Evolutionary conservation across 2,329 filamentous ascomycete genomes (phyloP).

Genomic region (Calcarisporium arbuscula): DNA sequence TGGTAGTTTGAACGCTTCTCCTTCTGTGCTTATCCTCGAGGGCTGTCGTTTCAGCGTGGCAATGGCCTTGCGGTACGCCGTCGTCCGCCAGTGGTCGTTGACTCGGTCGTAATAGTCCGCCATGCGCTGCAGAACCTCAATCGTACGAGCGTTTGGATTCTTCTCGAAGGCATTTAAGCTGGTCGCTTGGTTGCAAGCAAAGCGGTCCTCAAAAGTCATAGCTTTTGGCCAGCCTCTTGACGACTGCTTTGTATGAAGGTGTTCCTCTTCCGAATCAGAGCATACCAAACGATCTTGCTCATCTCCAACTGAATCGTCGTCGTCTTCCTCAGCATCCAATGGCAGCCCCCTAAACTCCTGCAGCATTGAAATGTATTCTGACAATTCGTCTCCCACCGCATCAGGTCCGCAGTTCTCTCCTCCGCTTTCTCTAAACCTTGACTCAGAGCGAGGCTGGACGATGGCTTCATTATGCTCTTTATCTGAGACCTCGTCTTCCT

Average conservation of each 20-base stretch:
- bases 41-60: slow-evolving; percentile 62
- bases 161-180: slow-evolving; percentile 32
- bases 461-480: neutral
- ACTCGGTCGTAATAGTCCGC: slow-evolving; percentile 66
- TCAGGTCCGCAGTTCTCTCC: no score
- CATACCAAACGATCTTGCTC: slow-evolving; percentile 16
- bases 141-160: slow-evolving; percentile 70
- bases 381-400: slow-evolving; percentile 52
- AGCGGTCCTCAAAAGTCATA: slow-evolving; percentile 39
- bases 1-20: slow-evolving; percentile 61
- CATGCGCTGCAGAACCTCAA: slow-evolving; percentile 74
- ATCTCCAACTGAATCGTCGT: slow-evolving; percentile 24
- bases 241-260: slow-evolving; percentile 11
- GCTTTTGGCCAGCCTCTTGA: slow-evolving; percentile 20
- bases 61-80: slow-evolving; percentile 73
- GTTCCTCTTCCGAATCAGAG: slow-evolving; percentile 15
- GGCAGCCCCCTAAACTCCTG: slow-evolving; percentile 54
- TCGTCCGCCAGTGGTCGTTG: slow-evolving; percentile 70
- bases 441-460: slow-evolving; percentile 8
- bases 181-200: slow-evolving; percentile 49
- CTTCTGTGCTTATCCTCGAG: slow-evolving; percentile 57
- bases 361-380: slow-evolving; percentile 57
- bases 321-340: slow-evolving; percentile 44
- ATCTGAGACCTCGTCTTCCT: neutral
- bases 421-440: no score